These are phyloP conservation scores for Lentinula raphanica DNA, from an alignment of 768 basidiomycete species.

Conservation along the genomic window DNA sequence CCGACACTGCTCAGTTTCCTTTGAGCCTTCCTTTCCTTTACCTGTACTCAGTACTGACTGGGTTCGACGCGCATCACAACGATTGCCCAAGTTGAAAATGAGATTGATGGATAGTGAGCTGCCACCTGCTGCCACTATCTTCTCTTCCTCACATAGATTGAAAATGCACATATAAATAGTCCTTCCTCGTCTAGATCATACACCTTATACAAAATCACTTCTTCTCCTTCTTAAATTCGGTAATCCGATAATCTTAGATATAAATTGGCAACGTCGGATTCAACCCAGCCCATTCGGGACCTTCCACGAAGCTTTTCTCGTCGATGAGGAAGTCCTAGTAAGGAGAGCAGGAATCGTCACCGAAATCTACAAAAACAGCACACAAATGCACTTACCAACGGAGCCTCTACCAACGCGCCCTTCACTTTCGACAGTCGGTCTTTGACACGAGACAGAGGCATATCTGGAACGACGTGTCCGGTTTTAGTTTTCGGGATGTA, in stretches of 20 bases:
- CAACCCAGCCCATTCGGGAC: constrained; percentile 66
- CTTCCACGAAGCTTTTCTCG: constrained; percentile 64
- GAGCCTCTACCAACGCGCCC: constrained; percentile 73
- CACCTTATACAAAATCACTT: too few relatives aligned
- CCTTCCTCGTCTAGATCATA: too few relatives aligned
- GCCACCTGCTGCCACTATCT: too few relatives aligned
- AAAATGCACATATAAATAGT: too few relatives aligned
- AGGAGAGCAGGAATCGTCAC: constrained; percentile 1
- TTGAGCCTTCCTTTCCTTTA: too few relatives aligned
- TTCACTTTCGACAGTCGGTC: constrained; percentile 61
- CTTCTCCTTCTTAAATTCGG: too few relatives aligned
- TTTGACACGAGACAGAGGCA: constrained; percentile 70
- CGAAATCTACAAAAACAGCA: background rate
- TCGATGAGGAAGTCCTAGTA: constrained; percentile 80
- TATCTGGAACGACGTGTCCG: constrained; percentile 72
- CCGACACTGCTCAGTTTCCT: too few relatives aligned
- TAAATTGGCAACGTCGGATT: constrained; percentile 80
- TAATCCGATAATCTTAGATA: constrained; percentile 51
- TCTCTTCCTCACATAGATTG: too few relatives aligned
- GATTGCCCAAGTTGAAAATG: too few relatives aligned
- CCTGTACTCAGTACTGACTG: too few relatives aligned
- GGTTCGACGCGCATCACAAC: too few relatives aligned
- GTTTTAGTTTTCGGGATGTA: constrained; percentile 74
- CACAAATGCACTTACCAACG: constrained; percentile 45
- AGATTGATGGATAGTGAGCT: too few relatives aligned